Percentiles rank a stretch among this genome's conserved stretches.
Conservation (phyloP, 2,329 filamentous ascomycete genomes). For the Exutisphaerella laricina region DNA sequence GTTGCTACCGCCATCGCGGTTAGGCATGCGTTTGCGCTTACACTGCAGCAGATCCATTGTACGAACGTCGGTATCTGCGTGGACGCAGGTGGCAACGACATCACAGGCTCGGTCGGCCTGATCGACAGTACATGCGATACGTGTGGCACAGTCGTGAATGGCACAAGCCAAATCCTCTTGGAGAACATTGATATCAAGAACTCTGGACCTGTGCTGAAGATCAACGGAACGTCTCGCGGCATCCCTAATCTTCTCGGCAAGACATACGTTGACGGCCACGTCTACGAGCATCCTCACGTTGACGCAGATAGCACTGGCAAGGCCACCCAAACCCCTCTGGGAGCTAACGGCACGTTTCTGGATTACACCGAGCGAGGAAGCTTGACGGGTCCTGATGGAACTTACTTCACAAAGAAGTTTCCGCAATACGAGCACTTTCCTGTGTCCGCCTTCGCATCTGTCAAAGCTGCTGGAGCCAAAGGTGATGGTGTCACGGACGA, state of each 20-base stretch:
- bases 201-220: conserved; percentile 18
- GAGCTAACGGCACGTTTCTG: conserved; percentile 16
- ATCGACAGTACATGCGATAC: conserved; percentile 22
- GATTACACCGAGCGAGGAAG: conserved; percentile 19
- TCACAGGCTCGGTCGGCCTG: conserved; percentile 24
- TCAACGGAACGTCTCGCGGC: conserved; percentile 23
- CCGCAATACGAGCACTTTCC: conserved; percentile 43
- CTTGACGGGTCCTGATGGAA: conserved; percentile 24
- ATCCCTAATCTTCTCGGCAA: conserved; percentile 34
- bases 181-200: conserved; percentile 22
- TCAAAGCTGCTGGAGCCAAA: conserved; percentile 40
- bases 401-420: conserved; percentile 39
- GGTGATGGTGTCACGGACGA: conserved; percentile 28
- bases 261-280: conserved; percentile 22
- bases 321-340: conserved; percentile 3
- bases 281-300: conserved; percentile 11
- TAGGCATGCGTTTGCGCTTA: conserved; percentile 23
- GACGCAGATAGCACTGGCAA: neutral
- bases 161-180: conserved; percentile 17
- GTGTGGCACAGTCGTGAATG: conserved; percentile 19
- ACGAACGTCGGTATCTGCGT: conserved; percentile 26
- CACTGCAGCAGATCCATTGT: conserved; percentile 22
- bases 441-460: conserved; percentile 41
- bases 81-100: conserved; percentile 20
- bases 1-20: conserved; percentile 20